These are phyloP conservation scores for Mesembryanthemum crystallinum DNA, from an alignment of 148 eudicot genomes.

Conservation along the genomic window DNA sequence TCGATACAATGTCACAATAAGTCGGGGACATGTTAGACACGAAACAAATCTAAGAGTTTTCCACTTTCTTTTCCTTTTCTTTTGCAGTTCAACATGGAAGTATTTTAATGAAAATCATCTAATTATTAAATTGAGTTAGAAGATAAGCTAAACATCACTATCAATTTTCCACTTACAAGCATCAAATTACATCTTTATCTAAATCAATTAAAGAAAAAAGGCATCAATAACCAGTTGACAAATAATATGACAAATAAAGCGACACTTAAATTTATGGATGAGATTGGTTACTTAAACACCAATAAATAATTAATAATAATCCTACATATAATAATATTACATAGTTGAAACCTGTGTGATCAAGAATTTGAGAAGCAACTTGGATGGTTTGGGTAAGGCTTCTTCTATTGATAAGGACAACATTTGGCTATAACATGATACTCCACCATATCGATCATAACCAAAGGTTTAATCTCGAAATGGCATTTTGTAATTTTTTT, in stretches of 20 bases:
- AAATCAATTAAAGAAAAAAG: not conserved
- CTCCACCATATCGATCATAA: no score
- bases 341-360: slow-evolving; percentile 13
- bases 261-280: slow-evolving; percentile 1
- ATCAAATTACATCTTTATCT: not conserved
- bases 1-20: no score
- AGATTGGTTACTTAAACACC: not conserved
- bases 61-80: not conserved
- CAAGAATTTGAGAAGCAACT: not conserved
- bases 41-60: not conserved
- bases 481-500: slow-evolving; percentile 3
- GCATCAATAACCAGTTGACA: slow-evolving; percentile 12
- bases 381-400: not conserved
- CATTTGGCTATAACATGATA: slow-evolving; percentile 5
- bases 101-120: no score
- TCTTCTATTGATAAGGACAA: not conserved
- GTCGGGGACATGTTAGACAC: no score
- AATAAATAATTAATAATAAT: not conserved
- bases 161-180: not conserved
- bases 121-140: not conserved
- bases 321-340: no score
- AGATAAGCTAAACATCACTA: not conserved
- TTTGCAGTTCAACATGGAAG: not conserved
- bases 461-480: not conserved
- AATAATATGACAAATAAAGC: slow-evolving; percentile 15